Evolutionary conservation across 805 yeast species (phyloP).

Genomic region (Kluyveromyces aestuarii): DNA sequence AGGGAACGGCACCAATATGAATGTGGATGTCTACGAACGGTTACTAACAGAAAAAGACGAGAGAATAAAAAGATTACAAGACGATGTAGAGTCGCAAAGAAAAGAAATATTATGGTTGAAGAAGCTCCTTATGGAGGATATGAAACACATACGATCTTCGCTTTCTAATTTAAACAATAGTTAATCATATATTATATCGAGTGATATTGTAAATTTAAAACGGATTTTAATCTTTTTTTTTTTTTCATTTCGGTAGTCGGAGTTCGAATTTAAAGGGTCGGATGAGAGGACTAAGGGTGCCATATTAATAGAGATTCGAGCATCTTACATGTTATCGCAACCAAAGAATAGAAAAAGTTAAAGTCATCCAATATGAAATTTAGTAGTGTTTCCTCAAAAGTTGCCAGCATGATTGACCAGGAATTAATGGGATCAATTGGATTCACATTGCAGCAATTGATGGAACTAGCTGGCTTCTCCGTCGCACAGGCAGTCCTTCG

Average conservation of each 20-base stretch:
- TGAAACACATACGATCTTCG: constrained; percentile 23
- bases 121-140: constrained; percentile 29
- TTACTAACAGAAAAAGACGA: constrained; percentile 25
- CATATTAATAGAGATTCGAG: too few relatives aligned
- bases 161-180: background rate
- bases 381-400: constrained; percentile 36
- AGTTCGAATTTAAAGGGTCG: background rate
- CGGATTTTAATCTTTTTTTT: background rate
- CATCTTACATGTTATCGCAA: too few relatives aligned
- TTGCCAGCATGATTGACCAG: constrained; percentile 70
- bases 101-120: constrained; percentile 29
- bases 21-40: constrained; percentile 13
- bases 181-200: constrained; percentile 13
- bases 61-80: constrained; percentile 22
- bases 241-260: background rate
- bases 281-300: too few relatives aligned
- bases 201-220: background rate
- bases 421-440: constrained; percentile 75
- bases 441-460: constrained; percentile 33
- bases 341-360: background rate
- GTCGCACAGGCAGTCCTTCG: constrained; percentile 81
- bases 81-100: constrained; percentile 25
- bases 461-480: constrained; percentile 94
- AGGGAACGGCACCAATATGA: background rate
- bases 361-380: constrained; percentile 9